Conservation (phyloP, 805 yeast species). For the Jamesozyma lodderae region DNA sequence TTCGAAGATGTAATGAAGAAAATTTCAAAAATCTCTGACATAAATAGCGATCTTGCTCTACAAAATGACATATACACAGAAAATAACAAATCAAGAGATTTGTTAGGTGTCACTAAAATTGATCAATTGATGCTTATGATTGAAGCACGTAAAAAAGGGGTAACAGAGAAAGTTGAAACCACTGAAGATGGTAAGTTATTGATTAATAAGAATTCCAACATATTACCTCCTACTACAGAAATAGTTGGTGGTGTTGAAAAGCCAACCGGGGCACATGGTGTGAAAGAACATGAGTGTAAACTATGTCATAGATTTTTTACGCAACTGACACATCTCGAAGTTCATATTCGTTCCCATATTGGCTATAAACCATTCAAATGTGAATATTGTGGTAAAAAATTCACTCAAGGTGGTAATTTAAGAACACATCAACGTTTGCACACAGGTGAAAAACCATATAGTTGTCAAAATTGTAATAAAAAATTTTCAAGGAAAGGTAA, state of each 20-base stretch:
- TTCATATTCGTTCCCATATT: conserved; percentile 79
- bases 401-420: conserved; percentile 86
- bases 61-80: not conserved
- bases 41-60: not conserved
- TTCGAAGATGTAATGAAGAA: conserved; percentile 5
- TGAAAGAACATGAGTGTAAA: conserved; percentile 58
- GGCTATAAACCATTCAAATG: conserved; percentile 82
- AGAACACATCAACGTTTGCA: conserved; percentile 79
- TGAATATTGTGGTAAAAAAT: conserved; percentile 65
- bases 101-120: conserved; percentile 79
- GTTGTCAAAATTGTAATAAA: conserved; percentile 67
- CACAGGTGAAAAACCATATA: conserved; percentile 87
- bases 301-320: conserved; percentile 75
- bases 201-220: conserved; percentile 40
- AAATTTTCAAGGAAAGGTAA: conserved; percentile 86
- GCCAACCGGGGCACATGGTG: conserved; percentile 33
- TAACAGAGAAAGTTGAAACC: conserved; percentile 52
- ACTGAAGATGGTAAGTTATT: conserved; percentile 62
- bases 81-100: conserved; percentile 43
- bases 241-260: conserved; percentile 78
- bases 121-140: conserved; percentile 87
- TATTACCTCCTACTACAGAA: conserved; percentile 51
- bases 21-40: not conserved
- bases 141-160: conserved; percentile 76
- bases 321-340: conserved; percentile 84